These are phyloP conservation scores for Phytomonas sp. DNA, from an alignment of 208 protist species.

Conservation along the genomic window DNA sequence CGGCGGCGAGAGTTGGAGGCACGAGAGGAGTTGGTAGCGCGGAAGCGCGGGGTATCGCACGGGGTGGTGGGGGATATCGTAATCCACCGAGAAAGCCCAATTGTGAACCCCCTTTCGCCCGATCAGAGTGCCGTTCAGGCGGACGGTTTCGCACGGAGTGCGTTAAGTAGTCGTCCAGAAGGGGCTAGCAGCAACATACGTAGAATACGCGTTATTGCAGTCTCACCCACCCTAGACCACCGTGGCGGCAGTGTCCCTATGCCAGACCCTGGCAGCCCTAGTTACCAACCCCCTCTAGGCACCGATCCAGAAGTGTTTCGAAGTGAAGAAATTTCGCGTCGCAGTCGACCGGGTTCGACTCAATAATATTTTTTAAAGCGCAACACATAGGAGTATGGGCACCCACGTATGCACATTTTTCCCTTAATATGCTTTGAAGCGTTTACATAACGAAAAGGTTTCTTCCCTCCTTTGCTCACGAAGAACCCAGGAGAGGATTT, in stretches of 20 bases:
- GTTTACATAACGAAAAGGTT: neutral
- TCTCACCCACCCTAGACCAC: constrained; percentile 8
- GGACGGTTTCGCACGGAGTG: neutral
- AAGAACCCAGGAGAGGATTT: neutral
- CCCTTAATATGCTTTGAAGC: neutral
- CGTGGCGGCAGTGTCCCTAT: constrained; percentile 10
- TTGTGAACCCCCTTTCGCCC: neutral
- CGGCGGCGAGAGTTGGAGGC: constrained; percentile 42
- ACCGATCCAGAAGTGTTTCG: constrained; percentile 60
- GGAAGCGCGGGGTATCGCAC: neutral
- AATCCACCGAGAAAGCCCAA: neutral
- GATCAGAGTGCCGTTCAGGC: neutral
- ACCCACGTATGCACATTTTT: constrained; percentile 12
- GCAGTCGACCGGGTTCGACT: neutral
- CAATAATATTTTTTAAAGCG: neutral
- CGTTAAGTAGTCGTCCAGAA: neutral
- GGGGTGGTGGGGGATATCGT: neutral
- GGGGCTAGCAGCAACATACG: neutral
- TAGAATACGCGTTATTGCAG: neutral
- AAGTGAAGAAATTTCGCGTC: constrained; percentile 28
- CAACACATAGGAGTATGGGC: neutral
- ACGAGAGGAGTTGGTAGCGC: constrained; percentile 13
- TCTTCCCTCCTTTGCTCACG: neutral
- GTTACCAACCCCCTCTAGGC: constrained; percentile 77
- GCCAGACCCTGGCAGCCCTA: constrained; percentile 23